These are phyloP conservation scores for Isochrysis galbana DNA, from an alignment of 78 protist genomes.

Conservation along the genomic window DNA sequence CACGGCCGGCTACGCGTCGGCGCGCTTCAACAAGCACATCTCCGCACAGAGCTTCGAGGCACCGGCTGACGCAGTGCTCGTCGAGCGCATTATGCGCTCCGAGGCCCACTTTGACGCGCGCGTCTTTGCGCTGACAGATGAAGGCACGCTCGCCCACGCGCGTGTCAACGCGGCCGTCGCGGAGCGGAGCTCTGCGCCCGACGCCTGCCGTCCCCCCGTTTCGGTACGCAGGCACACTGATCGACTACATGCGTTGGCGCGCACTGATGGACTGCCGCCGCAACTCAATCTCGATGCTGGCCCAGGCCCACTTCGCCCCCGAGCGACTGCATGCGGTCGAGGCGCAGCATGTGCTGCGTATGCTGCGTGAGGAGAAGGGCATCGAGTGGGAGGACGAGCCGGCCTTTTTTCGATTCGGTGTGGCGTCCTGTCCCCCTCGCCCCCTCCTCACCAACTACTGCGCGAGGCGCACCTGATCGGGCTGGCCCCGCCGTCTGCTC, in stretches of 20 bases:
- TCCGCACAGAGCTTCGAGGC: not conserved
- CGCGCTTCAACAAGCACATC: not conserved
- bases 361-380: not conserved
- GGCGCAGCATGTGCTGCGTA: not conserved
- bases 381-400: not conserved
- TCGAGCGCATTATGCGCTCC: not conserved
- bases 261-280: not conserved
- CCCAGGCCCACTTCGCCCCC: not conserved
- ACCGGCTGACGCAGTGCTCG: not conserved
- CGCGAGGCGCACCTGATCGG: too few species aligned
- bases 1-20: not conserved
- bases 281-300: conserved; percentile 3
- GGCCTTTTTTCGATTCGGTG: not conserved
- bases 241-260: not conserved
- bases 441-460: too few species aligned
- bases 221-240: not conserved
- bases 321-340: not conserved
- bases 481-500: too few species aligned
- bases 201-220: too few species aligned
- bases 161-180: too few species aligned
- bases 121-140: not conserved
- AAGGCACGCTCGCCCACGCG: too few species aligned
- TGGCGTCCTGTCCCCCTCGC: too few species aligned
- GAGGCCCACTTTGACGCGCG: conserved; percentile 19
- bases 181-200: too few species aligned